These are phyloP conservation scores for Chloris gayana DNA, from an alignment of 176 grass and related monocot genomes.

Conservation along the genomic window DNA sequence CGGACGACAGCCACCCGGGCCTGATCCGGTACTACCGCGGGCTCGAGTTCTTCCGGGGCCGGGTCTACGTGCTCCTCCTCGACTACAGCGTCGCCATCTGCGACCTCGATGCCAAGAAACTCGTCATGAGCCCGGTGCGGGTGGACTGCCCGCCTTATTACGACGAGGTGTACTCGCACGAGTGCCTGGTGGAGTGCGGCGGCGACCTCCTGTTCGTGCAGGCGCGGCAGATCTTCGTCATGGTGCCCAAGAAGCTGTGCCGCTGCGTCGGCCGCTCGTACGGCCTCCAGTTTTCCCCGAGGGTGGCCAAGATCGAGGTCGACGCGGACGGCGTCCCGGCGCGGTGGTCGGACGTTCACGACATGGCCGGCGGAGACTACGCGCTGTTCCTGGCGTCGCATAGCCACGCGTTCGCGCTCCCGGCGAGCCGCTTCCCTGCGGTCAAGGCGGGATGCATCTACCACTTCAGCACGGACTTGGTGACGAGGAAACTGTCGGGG, in stretches of 20 bases:
- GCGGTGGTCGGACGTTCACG: neutral
- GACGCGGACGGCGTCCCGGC: neutral
- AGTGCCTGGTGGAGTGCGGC: constrained; percentile 14
- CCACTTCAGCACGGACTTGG: neutral
- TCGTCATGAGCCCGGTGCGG: neutral
- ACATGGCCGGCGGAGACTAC: neutral
- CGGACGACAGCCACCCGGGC: neutral
- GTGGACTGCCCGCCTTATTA: neutral
- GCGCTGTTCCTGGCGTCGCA: constrained; percentile 19
- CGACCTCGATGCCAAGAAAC: neutral
- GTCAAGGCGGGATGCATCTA: constrained; percentile 25
- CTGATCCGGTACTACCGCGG: neutral
- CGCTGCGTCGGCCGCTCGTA: neutral
- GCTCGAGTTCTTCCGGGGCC: constrained; percentile 18
- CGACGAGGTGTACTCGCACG: no score
- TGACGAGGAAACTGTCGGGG: neutral
- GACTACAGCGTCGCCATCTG: neutral
- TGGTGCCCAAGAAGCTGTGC: fast-evolving
- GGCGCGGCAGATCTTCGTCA: neutral
- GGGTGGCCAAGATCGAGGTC: neutral
- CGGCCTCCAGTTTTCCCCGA: neutral
- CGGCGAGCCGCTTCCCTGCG: neutral
- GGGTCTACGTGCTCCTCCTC: neutral
- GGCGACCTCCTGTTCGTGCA: constrained; percentile 16
- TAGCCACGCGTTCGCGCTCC: constrained; percentile 26